Percentiles rank a stretch among this genome's conserved stretches.
Evolutionary conservation across 345 rosid genomes (phyloP).

Genomic region (Excoecaria agallocha): DNA sequence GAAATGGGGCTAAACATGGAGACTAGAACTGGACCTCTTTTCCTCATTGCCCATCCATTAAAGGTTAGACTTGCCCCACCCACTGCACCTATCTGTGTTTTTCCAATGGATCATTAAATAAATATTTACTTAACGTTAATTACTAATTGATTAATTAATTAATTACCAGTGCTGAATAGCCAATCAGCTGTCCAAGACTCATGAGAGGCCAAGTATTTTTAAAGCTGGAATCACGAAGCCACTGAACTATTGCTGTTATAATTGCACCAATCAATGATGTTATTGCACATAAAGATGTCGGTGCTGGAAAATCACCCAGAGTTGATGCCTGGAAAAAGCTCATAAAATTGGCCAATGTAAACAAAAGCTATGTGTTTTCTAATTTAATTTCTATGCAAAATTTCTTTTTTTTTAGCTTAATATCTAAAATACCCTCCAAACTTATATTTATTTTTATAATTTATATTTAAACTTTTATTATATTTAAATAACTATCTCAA

Average conservation of each 20-base stretch:
- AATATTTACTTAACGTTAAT: neutral
- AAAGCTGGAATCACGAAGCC: constrained; percentile 39
- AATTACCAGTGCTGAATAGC: constrained; percentile 57
- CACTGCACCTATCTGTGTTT: constrained; percentile 56
- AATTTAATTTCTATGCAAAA: too few relatives aligned
- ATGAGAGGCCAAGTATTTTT: constrained; percentile 41
- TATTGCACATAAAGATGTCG: constrained; percentile 68
- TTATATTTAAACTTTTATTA: too few relatives aligned
- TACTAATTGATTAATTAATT: neutral
- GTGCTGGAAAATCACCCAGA: constrained; percentile 82
- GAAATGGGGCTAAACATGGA: constrained; percentile 84
- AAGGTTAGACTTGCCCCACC: constrained; percentile 76
- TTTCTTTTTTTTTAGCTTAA: too few relatives aligned
- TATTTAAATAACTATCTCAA: too few relatives aligned
- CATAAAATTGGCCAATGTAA: too few relatives aligned
- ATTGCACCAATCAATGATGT: constrained; percentile 70
- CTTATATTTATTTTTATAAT: too few relatives aligned
- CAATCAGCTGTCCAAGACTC: constrained; percentile 36
- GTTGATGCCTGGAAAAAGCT: constrained; percentile 50
- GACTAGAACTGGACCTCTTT: constrained; percentile 82
- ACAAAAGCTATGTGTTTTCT: too few relatives aligned
- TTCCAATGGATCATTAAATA: neutral
- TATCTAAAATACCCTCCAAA: too few relatives aligned
- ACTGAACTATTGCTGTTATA: constrained; percentile 45
- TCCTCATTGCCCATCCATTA: constrained; percentile 92